These are phyloP conservation scores for Papilionanthe hybrid DNA, from an alignment of 116 monocot species.

Conservation along the genomic window DNA sequence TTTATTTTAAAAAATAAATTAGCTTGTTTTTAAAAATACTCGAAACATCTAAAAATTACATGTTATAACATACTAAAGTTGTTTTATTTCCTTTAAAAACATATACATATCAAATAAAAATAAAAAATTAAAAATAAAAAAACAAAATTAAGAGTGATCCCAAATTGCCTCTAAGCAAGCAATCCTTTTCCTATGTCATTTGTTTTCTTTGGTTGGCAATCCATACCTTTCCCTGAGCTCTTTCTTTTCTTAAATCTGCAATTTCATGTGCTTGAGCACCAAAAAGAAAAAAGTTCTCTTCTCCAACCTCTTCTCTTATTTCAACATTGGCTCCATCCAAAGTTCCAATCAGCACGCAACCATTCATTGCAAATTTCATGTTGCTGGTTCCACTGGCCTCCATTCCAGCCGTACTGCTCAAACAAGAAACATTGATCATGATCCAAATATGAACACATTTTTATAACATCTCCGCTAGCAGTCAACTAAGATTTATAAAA, in stretches of 20 bases:
- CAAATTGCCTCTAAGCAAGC: neutral
- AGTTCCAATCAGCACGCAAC: conserved; percentile 95
- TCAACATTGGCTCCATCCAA: conserved; percentile 98
- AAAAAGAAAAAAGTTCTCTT: conserved; percentile 97
- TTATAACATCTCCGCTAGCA: neutral
- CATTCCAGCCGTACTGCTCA: conserved; percentile 93
- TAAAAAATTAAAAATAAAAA: too few relatives aligned
- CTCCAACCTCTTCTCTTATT: conserved; percentile 94
- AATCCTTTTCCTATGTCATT: neutral
- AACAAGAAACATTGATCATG: conserved; percentile 7
- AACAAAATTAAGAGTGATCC: neutral
- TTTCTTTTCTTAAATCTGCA: conserved; percentile 72
- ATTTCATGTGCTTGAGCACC: conserved; percentile 94
- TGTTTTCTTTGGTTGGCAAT: conserved; percentile 3
- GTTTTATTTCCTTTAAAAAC: too few relatives aligned
- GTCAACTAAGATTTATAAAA: neutral
- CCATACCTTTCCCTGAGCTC: conserved; percentile 89
- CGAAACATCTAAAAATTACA: too few relatives aligned
- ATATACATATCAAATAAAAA: too few relatives aligned
- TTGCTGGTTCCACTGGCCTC: conserved; percentile 99
- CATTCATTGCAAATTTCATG: conserved; percentile 99
- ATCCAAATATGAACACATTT: neutral
- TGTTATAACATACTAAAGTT: too few relatives aligned
- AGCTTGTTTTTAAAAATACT: too few relatives aligned
- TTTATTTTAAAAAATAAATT: too few relatives aligned